Evolutionary conservation across 805 yeast genomes (phyloP).

Genomic region (Blastobotrys muscicola): DNA sequence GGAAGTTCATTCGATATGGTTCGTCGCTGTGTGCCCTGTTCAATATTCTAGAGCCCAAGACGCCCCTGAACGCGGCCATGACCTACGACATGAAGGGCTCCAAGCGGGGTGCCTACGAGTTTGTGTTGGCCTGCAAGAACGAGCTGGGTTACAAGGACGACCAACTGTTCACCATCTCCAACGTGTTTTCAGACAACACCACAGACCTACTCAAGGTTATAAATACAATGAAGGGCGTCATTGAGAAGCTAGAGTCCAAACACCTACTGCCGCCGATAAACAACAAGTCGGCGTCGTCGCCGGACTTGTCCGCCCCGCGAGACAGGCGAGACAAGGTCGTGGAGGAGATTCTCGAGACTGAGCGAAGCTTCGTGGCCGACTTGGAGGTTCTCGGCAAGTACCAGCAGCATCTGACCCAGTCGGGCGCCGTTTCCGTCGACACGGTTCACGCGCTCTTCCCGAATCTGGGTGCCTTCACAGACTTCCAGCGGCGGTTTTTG

Average conservation of each 20-base stretch:
- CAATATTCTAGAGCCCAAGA: conserved; percentile 55
- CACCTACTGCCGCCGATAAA: conserved; percentile 8
- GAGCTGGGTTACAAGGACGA: conserved; percentile 69
- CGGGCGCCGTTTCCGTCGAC: conserved; percentile 66
- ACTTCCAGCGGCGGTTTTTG: conserved; percentile 83
- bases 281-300: conserved; percentile 17
- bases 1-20: conserved; percentile 86
- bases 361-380: conserved; percentile 87
- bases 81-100: conserved; percentile 78
- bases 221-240: conserved; percentile 56
- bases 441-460: conserved; percentile 79
- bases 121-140: conserved; percentile 74
- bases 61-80: conserved; percentile 37
- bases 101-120: conserved; percentile 83
- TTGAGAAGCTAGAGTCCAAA: conserved; percentile 34
- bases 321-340: conserved; percentile 71
- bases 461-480: conserved; percentile 70
- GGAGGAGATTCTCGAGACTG: conserved; percentile 78
- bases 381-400: conserved; percentile 64
- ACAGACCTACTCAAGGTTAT: conserved; percentile 68
- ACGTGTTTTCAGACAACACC: conserved; percentile 77
- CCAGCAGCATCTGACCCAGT: conserved; percentile 53
- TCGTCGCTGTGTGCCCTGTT: conserved; percentile 81
- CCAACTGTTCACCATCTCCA: conserved; percentile 79
- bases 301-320: conserved; percentile 21